A percentile compares a stretch with the other conserved stretches of the same genome.
These are phyloP conservation scores for Kockovaella imperatae DNA, from an alignment of 768 basidiomycete species.

Conservation along the genomic window DNA sequence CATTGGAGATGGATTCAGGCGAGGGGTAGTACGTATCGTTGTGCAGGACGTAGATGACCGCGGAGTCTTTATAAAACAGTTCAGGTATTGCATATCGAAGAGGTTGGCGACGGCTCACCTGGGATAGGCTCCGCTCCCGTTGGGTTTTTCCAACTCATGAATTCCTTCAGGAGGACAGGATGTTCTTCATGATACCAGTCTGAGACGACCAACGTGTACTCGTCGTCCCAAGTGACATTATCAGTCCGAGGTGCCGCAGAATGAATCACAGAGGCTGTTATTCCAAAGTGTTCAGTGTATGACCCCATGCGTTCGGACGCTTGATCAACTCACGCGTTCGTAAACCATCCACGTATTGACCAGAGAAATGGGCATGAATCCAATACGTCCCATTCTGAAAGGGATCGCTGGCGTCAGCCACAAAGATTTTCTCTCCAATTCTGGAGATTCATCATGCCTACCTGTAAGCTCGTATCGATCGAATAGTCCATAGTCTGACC, in stretches of 20 bases:
- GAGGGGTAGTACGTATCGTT: slow-evolving; percentile 59
- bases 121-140: slow-evolving; percentile 82
- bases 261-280: slow-evolving; percentile 62
- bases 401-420: neutral
- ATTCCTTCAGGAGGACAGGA: slow-evolving; percentile 54
- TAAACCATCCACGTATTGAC: slow-evolving; percentile 88
- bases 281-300: too few relatives aligned
- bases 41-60: slow-evolving; percentile 74
- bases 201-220: slow-evolving; percentile 73
- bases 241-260: slow-evolving; percentile 48
- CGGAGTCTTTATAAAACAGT: slow-evolving; percentile 54
- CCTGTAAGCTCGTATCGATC: slow-evolving; percentile 50
- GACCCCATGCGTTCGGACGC: neutral
- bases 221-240: slow-evolving; percentile 67
- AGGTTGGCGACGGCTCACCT: slow-evolving; percentile 46
- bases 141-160: slow-evolving; percentile 63
- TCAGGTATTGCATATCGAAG: neutral
- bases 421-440: slow-evolving; percentile 43
- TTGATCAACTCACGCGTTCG: slow-evolving; percentile 50
- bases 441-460: slow-evolving; percentile 4
- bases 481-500: slow-evolving; percentile 65
- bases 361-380: slow-evolving; percentile 44
- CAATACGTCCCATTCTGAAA: slow-evolving; percentile 43
- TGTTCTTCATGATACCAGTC: slow-evolving; percentile 93
- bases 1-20: slow-evolving; percentile 50